Evolutionary conservation across 2,329 filamentous ascomycete genomes (phyloP), one percentile per base, ranked within the genome.

Genomic region (Epichloe gansuensis): DNA sequence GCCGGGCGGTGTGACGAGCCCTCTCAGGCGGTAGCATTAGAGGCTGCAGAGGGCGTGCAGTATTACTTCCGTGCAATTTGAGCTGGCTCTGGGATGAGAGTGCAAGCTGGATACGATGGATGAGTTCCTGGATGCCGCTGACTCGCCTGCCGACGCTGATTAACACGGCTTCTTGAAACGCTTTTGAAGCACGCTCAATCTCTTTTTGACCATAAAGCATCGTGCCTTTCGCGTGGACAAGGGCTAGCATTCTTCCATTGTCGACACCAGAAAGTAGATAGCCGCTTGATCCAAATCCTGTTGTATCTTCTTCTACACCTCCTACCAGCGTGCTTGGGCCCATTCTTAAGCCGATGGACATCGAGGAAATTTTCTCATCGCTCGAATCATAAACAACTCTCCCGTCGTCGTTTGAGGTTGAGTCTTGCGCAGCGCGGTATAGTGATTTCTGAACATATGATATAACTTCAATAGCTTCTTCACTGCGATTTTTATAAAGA

Each of bases 191-290:
- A 42, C 77, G 81, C 41, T 77, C 75, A 57, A 93, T 86, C 58
- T 96, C 85, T 46, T 91, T 91, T 34, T 94, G 72, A 28, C 88
- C 83, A 68, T 98, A 98, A 2, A 97, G 76, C 85, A 97, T 94
- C 57, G 97, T 97, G n/a, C 91, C 93, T 68, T 97, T 98, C 21
- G 91, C 91, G 69, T 98, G 93, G 42, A 97, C 83, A 15, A 98
- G 76, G n/a, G 90, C 87, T 45, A 98, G 77, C 62, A 98, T 89
- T 55, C 93, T 82, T 8, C 91, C 93, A 64, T 96, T 97, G 59
- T 98, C 93, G 44, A 79, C 82, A 2, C 85, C 90, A 5, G 90
- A 80, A 44, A 98, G 83, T 13, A 82, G 80, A 66, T 95, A 97
- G 15, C 90, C 91, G 66, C 66, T 68, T 15, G 66, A 66, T 21